phyloP scores from a whole-genome alignment of 495 filamentous ascomycete genomes.

The Cudoniella acicularis region DNA sequence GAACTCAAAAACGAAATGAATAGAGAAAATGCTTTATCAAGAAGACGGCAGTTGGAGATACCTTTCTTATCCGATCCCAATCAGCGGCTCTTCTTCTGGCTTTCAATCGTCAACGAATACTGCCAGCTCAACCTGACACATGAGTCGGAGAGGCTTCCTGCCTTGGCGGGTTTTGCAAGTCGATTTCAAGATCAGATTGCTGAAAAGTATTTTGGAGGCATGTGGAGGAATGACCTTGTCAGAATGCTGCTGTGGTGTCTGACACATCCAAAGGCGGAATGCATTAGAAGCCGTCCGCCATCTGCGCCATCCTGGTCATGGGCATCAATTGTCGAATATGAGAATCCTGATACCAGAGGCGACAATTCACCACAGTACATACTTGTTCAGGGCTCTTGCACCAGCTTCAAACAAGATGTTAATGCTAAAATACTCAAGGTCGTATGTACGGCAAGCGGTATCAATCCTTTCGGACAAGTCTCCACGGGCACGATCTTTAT shows the following conservation, averaged over 20 bases:
- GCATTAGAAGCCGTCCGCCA: not conserved
- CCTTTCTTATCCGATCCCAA: not conserved
- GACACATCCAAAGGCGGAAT: not conserved
- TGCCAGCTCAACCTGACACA: conserved; percentile 22
- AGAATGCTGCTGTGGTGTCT: conserved; percentile 4
- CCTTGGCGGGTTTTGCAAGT: conserved; percentile 30
- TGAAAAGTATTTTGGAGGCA: conserved; percentile 31
- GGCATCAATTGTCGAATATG: conserved; percentile 3
- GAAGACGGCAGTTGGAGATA: not conserved
- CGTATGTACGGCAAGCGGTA: not conserved
- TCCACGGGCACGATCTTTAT: not conserved
- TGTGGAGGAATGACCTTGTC: conserved; percentile 26
- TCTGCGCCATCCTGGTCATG: conserved; percentile 4
- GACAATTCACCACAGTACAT: conserved; percentile 2
- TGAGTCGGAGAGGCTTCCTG: conserved; percentile 28
- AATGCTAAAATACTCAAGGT: conserved; percentile 4
- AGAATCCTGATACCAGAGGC: not conserved
- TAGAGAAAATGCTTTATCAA: conserved; percentile 1
- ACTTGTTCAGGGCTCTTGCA: not conserved
- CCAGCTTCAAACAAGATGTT: conserved; percentile 5
- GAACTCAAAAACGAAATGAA: not conserved
- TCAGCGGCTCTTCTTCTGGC: not conserved
- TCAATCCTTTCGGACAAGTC: conserved; percentile 4
- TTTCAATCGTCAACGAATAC: conserved; percentile 11
- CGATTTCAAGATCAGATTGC: conserved; percentile 14